Evolutionary conservation across 371 early-diverging fungal genomes (phyloP).

Genomic region (Dinochytrium kinnereticum): DNA sequence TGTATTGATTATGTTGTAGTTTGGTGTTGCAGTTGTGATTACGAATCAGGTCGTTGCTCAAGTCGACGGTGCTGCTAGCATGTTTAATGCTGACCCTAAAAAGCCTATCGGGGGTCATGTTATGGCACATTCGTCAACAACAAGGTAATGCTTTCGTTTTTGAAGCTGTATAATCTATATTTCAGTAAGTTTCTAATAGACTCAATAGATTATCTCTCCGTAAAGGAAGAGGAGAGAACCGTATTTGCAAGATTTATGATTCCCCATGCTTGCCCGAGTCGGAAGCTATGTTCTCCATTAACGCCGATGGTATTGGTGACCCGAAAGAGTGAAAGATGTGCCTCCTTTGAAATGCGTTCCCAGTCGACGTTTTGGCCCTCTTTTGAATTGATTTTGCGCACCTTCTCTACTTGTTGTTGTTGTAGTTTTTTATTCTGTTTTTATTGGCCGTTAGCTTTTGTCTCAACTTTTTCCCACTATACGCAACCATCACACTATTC

Average conservation of each 20-base stretch:
- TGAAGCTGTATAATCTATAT: too few relatives aligned
- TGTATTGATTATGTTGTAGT: slow-evolving; percentile 55
- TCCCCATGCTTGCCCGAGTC: slow-evolving; percentile 66
- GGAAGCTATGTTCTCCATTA: slow-evolving; percentile 77
- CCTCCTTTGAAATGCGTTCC: too few relatives aligned
- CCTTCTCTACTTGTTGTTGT: neutral
- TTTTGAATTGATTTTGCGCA: neutral
- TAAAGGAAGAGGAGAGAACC: slow-evolving; percentile 65
- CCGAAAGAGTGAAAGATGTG: slow-evolving; percentile 73
- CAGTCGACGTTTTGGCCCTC: too few relatives aligned
- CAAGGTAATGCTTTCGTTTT: slow-evolving; percentile 52
- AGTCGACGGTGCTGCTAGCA: slow-evolving; percentile 92
- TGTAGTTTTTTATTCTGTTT: too few relatives aligned
- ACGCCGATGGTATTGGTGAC: slow-evolving; percentile 76
- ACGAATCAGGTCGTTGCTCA: slow-evolving; percentile 99
- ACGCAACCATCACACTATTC: too few relatives aligned
- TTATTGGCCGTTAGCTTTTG: too few relatives aligned
- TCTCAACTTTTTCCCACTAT: neutral
- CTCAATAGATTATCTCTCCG: slow-evolving; percentile 60
- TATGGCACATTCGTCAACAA: slow-evolving; percentile 97
- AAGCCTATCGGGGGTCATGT: slow-evolving; percentile 99
- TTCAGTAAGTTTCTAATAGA: too few relatives aligned
- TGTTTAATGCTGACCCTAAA: slow-evolving; percentile 95
- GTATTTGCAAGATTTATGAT: slow-evolving; percentile 76
- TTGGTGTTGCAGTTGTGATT: slow-evolving; percentile 97